phyloP scores from a whole-genome alignment of 2,329 filamentous ascomycete genomes.

The Cryphonectria carpinicola region DNA sequence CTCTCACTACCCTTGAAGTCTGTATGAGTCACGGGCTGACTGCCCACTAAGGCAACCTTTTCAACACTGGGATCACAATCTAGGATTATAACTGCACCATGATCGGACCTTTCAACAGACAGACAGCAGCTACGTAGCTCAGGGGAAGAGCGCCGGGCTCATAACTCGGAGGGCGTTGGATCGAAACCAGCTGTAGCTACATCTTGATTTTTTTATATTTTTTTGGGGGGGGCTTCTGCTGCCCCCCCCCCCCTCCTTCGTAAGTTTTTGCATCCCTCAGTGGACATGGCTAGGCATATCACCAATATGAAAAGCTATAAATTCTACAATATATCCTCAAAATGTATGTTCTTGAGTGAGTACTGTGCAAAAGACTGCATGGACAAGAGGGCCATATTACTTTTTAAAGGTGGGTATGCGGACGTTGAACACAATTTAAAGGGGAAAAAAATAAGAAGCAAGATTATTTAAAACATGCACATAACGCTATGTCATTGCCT shows the following conservation, averaged over 20 bases:
- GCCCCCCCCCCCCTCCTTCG: too few species aligned
- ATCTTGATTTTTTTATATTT: background rate
- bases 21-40: background rate
- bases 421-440: background rate
- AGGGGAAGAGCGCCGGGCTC: slow-evolving; percentile 29
- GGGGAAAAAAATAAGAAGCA: background rate
- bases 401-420: too few species aligned
- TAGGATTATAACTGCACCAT: background rate
- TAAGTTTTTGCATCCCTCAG: too few species aligned
- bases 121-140: slow-evolving; percentile 26
- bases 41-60: background rate
- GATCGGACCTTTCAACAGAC: background rate
- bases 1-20: background rate
- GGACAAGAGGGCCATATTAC: too few species aligned
- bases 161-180: slow-evolving; percentile 29
- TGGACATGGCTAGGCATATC: too few species aligned
- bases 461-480: background rate
- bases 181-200: slow-evolving; percentile 27
- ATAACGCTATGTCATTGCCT: slow-evolving; percentile 8
- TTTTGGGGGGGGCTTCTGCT: too few species aligned
- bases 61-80: background rate
- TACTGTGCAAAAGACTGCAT: background rate
- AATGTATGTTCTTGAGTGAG: background rate
- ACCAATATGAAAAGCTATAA: background rate
- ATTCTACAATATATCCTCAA: background rate